Evolutionary conservation across 108 stramenopile genomes (phyloP).

Genomic region (Pinguiococcus pyrenoidosus): DNA sequence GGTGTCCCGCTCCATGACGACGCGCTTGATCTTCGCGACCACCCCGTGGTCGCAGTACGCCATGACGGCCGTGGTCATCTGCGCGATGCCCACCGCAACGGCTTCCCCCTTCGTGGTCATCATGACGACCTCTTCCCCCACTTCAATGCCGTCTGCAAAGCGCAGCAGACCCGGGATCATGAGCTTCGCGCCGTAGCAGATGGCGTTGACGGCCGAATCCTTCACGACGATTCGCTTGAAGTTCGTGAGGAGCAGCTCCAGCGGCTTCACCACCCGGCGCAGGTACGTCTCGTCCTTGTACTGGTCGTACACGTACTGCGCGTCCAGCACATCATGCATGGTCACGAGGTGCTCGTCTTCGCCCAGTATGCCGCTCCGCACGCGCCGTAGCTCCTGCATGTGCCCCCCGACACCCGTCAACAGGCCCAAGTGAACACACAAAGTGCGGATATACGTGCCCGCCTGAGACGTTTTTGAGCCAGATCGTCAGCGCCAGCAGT

Average conservation of each 20-base stretch:
- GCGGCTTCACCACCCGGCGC: conserved; percentile 87
- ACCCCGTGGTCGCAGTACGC: conserved; percentile 97
- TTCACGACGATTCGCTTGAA: conserved; percentile 98
- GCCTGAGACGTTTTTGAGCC: conserved; percentile 96
- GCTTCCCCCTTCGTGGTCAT: conserved; percentile 99
- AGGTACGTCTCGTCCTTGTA: conserved; percentile 98
- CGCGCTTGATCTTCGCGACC: conserved; percentile 98
- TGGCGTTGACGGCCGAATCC: conserved; percentile 97
- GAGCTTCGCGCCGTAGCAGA: conserved; percentile 99
- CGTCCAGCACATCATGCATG: conserved; percentile 99
- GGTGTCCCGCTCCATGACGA: conserved; percentile 99
- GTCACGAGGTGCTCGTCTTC: conserved; percentile 87
- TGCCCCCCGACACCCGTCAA: conserved; percentile 93
- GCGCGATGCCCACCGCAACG: conserved; percentile 93
- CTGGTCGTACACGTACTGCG: conserved; percentile 92
- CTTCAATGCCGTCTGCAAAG: conserved; percentile 94
- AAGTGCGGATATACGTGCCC: conserved; percentile 96
- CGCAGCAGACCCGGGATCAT: conserved; percentile 96
- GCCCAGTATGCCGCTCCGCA: conserved; percentile 73
- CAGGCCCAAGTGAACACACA: conserved; percentile 96
- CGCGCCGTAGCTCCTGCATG: conserved; percentile 98
- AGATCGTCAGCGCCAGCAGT: too few species aligned
- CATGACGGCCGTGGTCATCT: conserved; percentile 99
- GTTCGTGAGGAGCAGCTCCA: conserved; percentile 83
- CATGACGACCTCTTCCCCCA: conserved; percentile 90